Evolutionary conservation across 805 yeast species (phyloP).

Genomic region (Kazachstania kunashirensis): DNA sequence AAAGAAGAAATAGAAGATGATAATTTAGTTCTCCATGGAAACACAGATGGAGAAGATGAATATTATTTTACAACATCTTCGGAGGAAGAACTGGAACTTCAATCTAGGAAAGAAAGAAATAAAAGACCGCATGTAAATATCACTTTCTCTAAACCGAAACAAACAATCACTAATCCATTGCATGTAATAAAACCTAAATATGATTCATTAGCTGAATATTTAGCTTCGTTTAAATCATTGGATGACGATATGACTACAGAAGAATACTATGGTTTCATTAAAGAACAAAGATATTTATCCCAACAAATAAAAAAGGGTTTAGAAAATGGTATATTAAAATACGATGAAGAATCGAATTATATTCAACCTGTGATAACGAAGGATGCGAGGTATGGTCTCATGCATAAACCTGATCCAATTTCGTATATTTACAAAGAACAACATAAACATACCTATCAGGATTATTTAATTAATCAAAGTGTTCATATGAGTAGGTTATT

Average conservation of each 20-base stretch:
- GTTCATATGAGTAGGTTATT: slow-evolving; percentile 59
- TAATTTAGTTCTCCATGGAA: neutral
- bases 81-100: slow-evolving; percentile 18
- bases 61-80: slow-evolving; percentile 27
- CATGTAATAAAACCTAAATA: slow-evolving; percentile 43
- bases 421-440: slow-evolving; percentile 29
- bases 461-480: slow-evolving; percentile 71
- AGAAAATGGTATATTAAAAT: slow-evolving; percentile 33
- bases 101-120: slow-evolving; percentile 8
- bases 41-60: slow-evolving; percentile 10
- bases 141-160: slow-evolving; percentile 34
- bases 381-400: slow-evolving; percentile 28
- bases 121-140: slow-evolving; percentile 22
- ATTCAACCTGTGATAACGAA: slow-evolving; percentile 39
- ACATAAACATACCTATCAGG: slow-evolving; percentile 47
- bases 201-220: slow-evolving; percentile 33
- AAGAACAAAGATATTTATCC: slow-evolving; percentile 40
- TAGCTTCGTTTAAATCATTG: slow-evolving; percentile 47
- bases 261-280: slow-evolving; percentile 51
- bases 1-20: neutral
- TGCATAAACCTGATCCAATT: slow-evolving; percentile 42
- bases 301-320: slow-evolving; percentile 40
- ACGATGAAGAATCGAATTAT: slow-evolving; percentile 34
- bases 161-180: slow-evolving; percentile 49
- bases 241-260: slow-evolving; percentile 52